These are phyloP conservation scores for Penicillium turbatum DNA, from an alignment of 495 filamentous ascomycete genomes.

Conservation along the genomic window DNA sequence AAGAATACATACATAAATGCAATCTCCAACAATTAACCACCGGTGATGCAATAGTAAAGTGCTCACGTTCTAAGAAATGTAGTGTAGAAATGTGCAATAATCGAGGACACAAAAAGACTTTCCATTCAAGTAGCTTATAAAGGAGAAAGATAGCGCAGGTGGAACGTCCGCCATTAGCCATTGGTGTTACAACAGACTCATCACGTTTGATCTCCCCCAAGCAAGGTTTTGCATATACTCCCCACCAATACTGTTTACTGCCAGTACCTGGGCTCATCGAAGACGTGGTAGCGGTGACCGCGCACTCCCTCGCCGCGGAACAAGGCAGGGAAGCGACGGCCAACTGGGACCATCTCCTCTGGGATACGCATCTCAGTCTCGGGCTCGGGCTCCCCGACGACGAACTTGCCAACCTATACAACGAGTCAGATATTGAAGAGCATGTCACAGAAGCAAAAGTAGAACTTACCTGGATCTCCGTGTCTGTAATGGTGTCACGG, in stretches of 20 bases:
- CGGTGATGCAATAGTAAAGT: too few relatives aligned
- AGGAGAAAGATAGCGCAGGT: too few relatives aligned
- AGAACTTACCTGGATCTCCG: slow-evolving; percentile 76
- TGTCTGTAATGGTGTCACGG: slow-evolving; percentile 90
- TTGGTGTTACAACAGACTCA: slow-evolving; percentile 8
- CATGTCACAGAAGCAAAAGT: not conserved
- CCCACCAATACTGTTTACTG: slow-evolving; percentile 23
- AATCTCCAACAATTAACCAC: too few relatives aligned
- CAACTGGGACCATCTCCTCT: slow-evolving; percentile 65
- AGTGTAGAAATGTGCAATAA: too few relatives aligned
- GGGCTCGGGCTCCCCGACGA: slow-evolving; percentile 67
- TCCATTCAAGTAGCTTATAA: not conserved
- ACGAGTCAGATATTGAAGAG: slow-evolving; percentile 8
- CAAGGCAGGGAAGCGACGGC: slow-evolving; percentile 78
- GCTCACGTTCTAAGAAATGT: too few relatives aligned
- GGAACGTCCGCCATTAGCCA: slow-evolving; percentile 9
- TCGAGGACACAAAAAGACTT: too few relatives aligned
- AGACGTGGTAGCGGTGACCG: slow-evolving; percentile 93
- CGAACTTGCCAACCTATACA: slow-evolving; percentile 80
- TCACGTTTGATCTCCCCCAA: not conserved
- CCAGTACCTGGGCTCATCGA: slow-evolving; percentile 83
- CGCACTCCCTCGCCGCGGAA: slow-evolving; percentile 85
- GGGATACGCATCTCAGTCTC: slow-evolving; percentile 56
- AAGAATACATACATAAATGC: too few relatives aligned
- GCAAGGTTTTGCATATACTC: not conserved